Evolutionary conservation across 169 alveolate genomes (phyloP).

Genomic region (Theileria sp.): DNA sequence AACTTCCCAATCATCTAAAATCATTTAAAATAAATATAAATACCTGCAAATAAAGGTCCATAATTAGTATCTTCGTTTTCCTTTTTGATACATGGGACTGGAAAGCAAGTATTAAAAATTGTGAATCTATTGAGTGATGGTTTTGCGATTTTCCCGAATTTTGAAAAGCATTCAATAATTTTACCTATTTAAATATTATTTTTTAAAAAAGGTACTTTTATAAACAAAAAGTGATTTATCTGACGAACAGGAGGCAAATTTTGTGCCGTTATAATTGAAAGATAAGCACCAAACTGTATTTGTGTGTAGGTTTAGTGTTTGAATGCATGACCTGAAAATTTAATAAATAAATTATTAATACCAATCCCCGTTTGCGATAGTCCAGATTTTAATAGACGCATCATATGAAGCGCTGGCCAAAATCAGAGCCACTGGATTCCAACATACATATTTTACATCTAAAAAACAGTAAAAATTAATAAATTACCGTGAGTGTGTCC

Average conservation of each 20-base stretch:
- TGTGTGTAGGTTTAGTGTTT: slow-evolving; percentile 63
- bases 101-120: not conserved
- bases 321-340: slow-evolving; percentile 66
- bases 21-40: slow-evolving; percentile 6
- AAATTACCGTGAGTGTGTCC: slow-evolving; percentile 63
- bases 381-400: slow-evolving; percentile 73
- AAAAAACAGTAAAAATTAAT: not conserved
- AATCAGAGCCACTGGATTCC: slow-evolving; percentile 64
- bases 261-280: slow-evolving; percentile 66
- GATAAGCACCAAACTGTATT: slow-evolving; percentile 75
- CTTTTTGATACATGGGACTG: not conserved
- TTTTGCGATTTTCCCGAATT: slow-evolving; percentile 3
- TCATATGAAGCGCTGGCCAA: slow-evolving; percentile 75
- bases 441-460: slow-evolving; percentile 62
- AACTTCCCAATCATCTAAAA: slow-evolving; percentile 72
- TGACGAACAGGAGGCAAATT: slow-evolving; percentile 70
- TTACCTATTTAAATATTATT: slow-evolving; percentile 13
- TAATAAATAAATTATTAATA: not conserved
- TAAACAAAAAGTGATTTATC: slow-evolving; percentile 58
- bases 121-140: not conserved
- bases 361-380: slow-evolving; percentile 69
- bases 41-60: slow-evolving; percentile 29
- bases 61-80: not conserved
- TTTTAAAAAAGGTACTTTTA: slow-evolving; percentile 17
- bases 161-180: not conserved